Conservation (phyloP, 495 filamentous ascomycete genomes). For the Tuber aestivum region DNA sequence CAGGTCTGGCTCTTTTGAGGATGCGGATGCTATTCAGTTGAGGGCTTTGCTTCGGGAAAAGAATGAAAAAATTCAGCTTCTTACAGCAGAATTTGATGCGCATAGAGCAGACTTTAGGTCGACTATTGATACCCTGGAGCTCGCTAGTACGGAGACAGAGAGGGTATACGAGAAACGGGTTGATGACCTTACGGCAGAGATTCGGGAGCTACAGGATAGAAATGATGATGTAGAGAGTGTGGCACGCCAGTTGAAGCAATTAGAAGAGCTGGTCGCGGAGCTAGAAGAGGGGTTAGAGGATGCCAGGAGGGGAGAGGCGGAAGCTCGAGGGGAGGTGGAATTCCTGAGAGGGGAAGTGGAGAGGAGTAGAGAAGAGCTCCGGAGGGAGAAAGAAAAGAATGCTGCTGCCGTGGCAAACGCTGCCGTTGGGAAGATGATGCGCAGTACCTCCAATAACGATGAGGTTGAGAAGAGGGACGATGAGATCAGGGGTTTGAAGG, state of each 20-base stretch:
- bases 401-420: conserved; percentile 56
- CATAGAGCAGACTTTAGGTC: conserved; percentile 94
- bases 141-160: conserved; percentile 94
- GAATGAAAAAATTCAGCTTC: conserved; percentile 87
- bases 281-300: conserved; percentile 96
- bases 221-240: conserved; percentile 87
- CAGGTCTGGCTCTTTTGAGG: conserved; percentile 52
- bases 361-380: conserved; percentile 79
- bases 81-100: conserved; percentile 90
- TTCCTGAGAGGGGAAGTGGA: conserved; percentile 95
- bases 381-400: conserved; percentile 83
- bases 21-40: conserved; percentile 69
- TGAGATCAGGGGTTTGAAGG: conserved; percentile 92
- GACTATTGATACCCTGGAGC: conserved; percentile 92
- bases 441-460: conserved; percentile 52
- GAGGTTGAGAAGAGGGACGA: conserved; percentile 93
- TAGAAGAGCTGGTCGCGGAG: conserved; percentile 93
- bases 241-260: conserved; percentile 80
- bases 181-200: conserved; percentile 79
- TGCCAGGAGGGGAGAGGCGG: conserved; percentile 89
- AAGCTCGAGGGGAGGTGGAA: conserved; percentile 92
- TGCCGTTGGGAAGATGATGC: conserved; percentile 49
- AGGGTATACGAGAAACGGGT: conserved; percentile 93
- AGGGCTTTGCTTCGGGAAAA: conserved; percentile 82
- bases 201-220: conserved; percentile 71